Percentiles rank a stretch among this genome's conserved stretches.
Conservation (phyloP, 1,284 basidiomycete species). For the Boletellus sp. region DNA sequence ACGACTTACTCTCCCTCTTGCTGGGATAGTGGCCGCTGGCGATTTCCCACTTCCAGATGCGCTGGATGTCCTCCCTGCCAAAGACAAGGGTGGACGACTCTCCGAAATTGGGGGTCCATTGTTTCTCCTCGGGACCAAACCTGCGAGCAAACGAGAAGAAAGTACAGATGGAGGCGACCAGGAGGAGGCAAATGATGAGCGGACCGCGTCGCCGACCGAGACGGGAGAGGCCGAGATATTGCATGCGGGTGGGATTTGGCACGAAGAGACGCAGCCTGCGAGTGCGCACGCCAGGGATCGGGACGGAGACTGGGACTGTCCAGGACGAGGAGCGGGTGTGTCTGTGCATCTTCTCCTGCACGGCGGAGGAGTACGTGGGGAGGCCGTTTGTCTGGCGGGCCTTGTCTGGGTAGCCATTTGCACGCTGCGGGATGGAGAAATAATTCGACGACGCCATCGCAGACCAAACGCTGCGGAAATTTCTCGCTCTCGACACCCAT, state of each 20-base stretch:
- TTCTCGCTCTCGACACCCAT: constrained; percentile 1
- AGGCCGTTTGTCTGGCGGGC: constrained; percentile 46
- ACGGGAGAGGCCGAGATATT: constrained; percentile 54
- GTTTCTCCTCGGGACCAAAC: constrained; percentile 53
- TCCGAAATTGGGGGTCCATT: constrained; percentile 68
- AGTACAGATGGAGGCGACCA: constrained; percentile 49
- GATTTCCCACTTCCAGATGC: constrained; percentile 94
- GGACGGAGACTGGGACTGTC: constrained; percentile 57
- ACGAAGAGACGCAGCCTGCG: constrained; percentile 52
- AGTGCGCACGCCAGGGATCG: constrained; percentile 54
- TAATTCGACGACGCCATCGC: constrained; percentile 49
- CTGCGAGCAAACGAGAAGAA: constrained; percentile 58
- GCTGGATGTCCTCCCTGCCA: constrained; percentile 70
- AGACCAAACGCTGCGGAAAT: constrained; percentile 13
- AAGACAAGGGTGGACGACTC: constrained; percentile 79
- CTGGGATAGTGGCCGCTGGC: constrained; percentile 89
- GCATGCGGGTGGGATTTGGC: constrained; percentile 62
- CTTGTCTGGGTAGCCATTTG: constrained; percentile 46
- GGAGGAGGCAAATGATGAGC: constrained; percentile 45
- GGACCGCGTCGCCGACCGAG: constrained; percentile 58
- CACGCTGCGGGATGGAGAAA: constrained; percentile 41
- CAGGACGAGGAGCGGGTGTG: constrained; percentile 49
- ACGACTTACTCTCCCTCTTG: constrained; percentile 60
- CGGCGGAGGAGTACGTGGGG: constrained; percentile 57
- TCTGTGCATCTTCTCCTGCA: constrained; percentile 65